Conservation (phyloP, 345 rosid genomes). For the Syzygium grande region DNA sequence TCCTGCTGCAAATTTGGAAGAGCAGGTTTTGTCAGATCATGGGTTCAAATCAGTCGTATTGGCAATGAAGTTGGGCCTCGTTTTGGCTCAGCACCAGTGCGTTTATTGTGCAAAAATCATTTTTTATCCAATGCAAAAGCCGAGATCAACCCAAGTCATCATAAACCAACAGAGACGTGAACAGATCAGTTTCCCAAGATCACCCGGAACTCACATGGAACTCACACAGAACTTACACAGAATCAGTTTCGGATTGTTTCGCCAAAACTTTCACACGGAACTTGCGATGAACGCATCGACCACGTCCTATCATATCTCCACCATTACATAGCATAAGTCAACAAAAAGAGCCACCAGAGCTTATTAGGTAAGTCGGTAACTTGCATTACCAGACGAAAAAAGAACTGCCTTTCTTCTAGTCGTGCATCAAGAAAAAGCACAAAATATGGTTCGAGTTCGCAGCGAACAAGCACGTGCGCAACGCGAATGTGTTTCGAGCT, state of each 20-base stretch:
- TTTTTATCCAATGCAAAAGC: not conserved
- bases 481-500: not conserved
- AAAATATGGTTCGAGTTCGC: not conserved
- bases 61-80: slow-evolving; percentile 6
- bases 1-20: too few relatives aligned
- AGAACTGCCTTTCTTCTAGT: not conserved
- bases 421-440: not conserved
- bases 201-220: not conserved
- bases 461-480: not conserved
- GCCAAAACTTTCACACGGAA: not conserved
- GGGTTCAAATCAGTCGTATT: too few relatives aligned
- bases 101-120: not conserved
- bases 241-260: not conserved
- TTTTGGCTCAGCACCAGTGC: too few relatives aligned
- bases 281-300: not conserved
- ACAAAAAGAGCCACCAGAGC: not conserved
- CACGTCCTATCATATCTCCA: not conserved
- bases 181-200: not conserved
- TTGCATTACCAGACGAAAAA: not conserved
- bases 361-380: not conserved
- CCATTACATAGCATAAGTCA: not conserved
- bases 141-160: not conserved
- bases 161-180: not conserved
- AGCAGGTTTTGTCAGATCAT: too few relatives aligned
- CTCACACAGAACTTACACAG: not conserved